Evolutionary conservation across 2,329 filamentous ascomycete species (phyloP).

Genomic region (Shiraia sp.): DNA sequence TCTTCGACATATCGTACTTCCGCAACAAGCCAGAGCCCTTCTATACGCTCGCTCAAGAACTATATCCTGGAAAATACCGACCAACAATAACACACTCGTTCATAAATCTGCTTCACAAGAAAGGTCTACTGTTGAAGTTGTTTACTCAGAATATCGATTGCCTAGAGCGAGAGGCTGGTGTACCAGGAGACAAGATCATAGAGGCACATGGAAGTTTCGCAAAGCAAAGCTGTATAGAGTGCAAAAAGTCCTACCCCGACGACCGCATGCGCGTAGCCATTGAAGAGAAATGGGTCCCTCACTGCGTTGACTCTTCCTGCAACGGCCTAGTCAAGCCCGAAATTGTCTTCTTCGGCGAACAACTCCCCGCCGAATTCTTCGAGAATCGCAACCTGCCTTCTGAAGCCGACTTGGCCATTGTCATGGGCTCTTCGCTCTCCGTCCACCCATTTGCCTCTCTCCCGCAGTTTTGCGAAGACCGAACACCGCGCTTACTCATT

Average conservation of each 20-base stretch:
- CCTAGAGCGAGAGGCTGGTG: conserved; percentile 82
- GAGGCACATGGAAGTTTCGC: conserved; percentile 97
- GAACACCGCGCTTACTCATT: conserved; percentile 77
- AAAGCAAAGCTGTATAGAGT: conserved; percentile 85
- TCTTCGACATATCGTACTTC: conserved; percentile 94
- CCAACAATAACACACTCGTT: conserved; percentile 92
- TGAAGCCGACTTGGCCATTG: conserved; percentile 75
- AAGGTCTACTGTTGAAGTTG: conserved; percentile 77
- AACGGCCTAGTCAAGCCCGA: conserved; percentile 86
- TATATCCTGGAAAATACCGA: conserved; percentile 86
- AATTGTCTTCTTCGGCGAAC: conserved; percentile 91
- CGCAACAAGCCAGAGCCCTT: conserved; percentile 82
- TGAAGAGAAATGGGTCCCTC: conserved; percentile 67
- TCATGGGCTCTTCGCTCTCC: conserved; percentile 85
- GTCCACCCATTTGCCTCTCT: conserved; percentile 90
- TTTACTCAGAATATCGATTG: conserved; percentile 99
- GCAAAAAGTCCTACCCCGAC: conserved; percentile 71
- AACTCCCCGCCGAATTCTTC: conserved; percentile 69
- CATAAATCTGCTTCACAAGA: conserved; percentile 77
- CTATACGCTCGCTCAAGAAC: conserved; percentile 86
- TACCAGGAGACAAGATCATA: conserved; percentile 78
- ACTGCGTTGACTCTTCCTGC: conserved; percentile 66
- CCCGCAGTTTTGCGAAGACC: conserved; percentile 64
- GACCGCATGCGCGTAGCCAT: conserved; percentile 75
- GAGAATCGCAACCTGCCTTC: conserved; percentile 58